A percentile compares a stretch with the other conserved stretches of the same genome.
phyloP scores from a whole-genome alignment of 352 stramenopile genomes.

The Phytophthora boehmeriae region DNA sequence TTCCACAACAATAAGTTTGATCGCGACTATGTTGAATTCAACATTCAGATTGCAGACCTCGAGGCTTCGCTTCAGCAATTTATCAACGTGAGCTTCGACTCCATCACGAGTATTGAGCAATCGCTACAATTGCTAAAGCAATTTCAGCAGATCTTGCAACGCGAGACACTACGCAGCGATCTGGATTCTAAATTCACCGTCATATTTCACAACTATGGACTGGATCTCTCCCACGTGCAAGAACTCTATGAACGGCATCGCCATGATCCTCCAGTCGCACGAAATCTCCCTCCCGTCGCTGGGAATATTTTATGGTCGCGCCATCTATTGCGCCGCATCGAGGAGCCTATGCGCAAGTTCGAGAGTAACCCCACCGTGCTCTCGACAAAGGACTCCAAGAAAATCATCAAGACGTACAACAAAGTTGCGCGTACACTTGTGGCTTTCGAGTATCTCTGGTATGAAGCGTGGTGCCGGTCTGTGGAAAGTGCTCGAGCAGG shows the following conservation, averaged over 20 bases:
- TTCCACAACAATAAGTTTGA: constrained; percentile 94
- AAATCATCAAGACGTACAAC: constrained; percentile 93
- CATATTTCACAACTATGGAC: constrained; percentile 92
- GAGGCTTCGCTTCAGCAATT: constrained; percentile 90
- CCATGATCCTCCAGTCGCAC: constrained; percentile 81
- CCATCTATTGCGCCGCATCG: constrained; percentile 85
- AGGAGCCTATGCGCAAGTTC: constrained; percentile 90
- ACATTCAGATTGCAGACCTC: constrained; percentile 91
- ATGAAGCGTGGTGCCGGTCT: constrained; percentile 85
- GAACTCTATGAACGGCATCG: constrained; percentile 88
- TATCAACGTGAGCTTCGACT: constrained; percentile 91
- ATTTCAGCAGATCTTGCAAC: constrained; percentile 89
- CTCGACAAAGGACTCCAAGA: constrained; percentile 88
- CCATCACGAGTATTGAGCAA: constrained; percentile 90
- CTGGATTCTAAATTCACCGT: constrained; percentile 91
- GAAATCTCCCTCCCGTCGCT: constrained; percentile 84
- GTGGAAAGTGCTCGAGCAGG: constrained; percentile 80
- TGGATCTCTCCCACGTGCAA: constrained; percentile 86
- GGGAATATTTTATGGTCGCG: constrained; percentile 89
- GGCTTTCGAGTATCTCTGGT: constrained; percentile 91
- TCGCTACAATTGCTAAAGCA: constrained; percentile 85
- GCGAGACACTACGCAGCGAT: constrained; percentile 80
- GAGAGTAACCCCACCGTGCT: constrained; percentile 85
- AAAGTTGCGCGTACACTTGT: constrained; percentile 90
- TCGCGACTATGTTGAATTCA: constrained; percentile 94